Percentiles rank a stretch among this genome's conserved stretches.
Evolutionary conservation across 345 rosid species (phyloP).

Genomic region (Alliaria petiolata): DNA sequence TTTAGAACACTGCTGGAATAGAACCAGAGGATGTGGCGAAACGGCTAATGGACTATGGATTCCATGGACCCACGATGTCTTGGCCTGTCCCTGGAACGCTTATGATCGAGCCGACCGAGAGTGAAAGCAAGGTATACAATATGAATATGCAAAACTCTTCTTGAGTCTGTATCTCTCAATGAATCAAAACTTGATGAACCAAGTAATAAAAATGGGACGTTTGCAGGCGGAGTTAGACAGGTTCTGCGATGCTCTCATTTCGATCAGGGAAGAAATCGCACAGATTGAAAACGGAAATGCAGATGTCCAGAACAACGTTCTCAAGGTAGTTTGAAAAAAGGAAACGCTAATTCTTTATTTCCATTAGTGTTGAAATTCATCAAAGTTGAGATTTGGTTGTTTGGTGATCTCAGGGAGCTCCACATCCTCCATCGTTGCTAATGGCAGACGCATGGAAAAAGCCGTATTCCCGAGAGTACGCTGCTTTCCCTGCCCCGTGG

Average conservation of each 20-base stretch:
- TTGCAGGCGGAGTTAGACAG: slow-evolving; percentile 96
- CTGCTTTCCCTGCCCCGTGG: slow-evolving; percentile 98
- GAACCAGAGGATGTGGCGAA: slow-evolving; percentile 99
- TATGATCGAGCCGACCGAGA: slow-evolving; percentile 99
- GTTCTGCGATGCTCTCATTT: slow-evolving; percentile 94
- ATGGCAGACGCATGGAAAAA: slow-evolving; percentile 96
- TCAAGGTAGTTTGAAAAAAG: slow-evolving; percentile 52
- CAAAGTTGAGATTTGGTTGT: not conserved
- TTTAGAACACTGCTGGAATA: slow-evolving; percentile 80
- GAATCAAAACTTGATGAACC: not conserved
- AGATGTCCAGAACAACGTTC: slow-evolving; percentile 83
- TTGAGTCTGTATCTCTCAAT: not conserved
- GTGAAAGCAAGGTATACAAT: slow-evolving; percentile 96
- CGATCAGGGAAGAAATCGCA: slow-evolving; percentile 92
- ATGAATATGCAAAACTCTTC: not conserved
- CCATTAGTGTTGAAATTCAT: not conserved
- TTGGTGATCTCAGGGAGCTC: slow-evolving; percentile 66
- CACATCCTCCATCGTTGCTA: slow-evolving; percentile 97
- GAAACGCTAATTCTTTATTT: slow-evolving; percentile 1
- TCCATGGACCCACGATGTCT: slow-evolving; percentile 98
- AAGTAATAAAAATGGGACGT: slow-evolving; percentile 5
- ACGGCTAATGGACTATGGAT: slow-evolving; percentile 94
- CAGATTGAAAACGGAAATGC: slow-evolving; percentile 93
- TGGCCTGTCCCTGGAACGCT: slow-evolving; percentile 99
- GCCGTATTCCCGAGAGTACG: slow-evolving; percentile 88